Base-by-base conservation (phyloP, 129 eudicot species). In the Daucus carota region DNA sequence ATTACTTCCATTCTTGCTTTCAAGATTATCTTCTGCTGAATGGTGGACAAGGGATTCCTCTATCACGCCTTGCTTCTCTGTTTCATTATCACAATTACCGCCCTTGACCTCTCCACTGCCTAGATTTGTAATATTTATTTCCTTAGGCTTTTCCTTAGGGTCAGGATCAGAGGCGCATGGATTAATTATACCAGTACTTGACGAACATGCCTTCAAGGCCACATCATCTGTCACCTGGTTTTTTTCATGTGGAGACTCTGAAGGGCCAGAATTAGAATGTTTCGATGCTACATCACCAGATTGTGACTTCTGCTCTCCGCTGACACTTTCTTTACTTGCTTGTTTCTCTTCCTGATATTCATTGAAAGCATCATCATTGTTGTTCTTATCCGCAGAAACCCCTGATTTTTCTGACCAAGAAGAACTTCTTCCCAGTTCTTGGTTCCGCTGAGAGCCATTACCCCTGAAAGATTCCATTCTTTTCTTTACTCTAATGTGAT, bases 381-480 rank as follows among this genome's bases (percentile, higher is more conserved):
- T 87, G 63, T 84, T 90, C 80, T 76, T 73, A 73, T 78, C 88
- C 0, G 71, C 38, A 20, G 81, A 82, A 52, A 78, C 68, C 79
- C 79, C 85, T 60, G 73, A 72, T 77, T 80, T 88, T 11, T 86
- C 93, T 45, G 88, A 77, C 89, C 79, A 83, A 0, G 92, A 90
- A 50, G 83, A 78, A 81, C 85, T 82, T 76, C 86, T 76, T 34
- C 76, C 87, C 20, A 77, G 62, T 54, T 89, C 96, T 10, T 73
- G 84, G 68, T 76, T 78, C 81, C 66, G 59, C 45, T 94, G 97
- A 47, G 84, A 33, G 66, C 77, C 88, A 75, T 81, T 76, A 84
- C 68, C 81, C 80, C 85, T 86, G 65, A 90, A 83, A 26, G 92
- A 81, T 33, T 87, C 88, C 73, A 46, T 57, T 17, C 86, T 80